Evolutionary conservation across 2,329 filamentous ascomycete species (phyloP).

Genomic region (Blumeriella jaapii): DNA sequence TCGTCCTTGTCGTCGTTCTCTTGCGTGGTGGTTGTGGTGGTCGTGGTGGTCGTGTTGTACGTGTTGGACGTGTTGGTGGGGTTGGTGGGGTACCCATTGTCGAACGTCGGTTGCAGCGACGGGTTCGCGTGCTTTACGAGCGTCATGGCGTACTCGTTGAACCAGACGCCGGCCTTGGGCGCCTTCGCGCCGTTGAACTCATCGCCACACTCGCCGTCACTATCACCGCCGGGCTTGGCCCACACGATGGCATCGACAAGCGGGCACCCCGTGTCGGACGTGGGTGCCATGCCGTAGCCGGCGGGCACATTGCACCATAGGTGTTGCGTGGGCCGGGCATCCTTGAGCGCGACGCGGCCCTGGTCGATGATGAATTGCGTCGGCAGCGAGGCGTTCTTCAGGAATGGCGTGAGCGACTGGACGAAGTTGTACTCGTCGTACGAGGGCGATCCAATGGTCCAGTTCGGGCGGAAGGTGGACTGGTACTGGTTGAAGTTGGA

Average conservation of each 20-base stretch:
- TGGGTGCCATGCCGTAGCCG: conserved; percentile 31
- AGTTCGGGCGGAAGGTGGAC: conserved; percentile 30
- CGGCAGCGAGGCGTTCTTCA: conserved; percentile 31
- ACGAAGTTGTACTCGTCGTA: conserved; percentile 34
- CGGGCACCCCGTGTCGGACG: conserved; percentile 27
- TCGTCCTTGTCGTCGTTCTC: too few relatives aligned
- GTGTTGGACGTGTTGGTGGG: too few relatives aligned
- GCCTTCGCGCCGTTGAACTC: too few relatives aligned
- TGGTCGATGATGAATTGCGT: conserved; percentile 36
- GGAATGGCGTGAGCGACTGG: conserved; percentile 29
- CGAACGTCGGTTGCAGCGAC: too few relatives aligned
- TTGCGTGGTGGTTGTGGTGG: too few relatives aligned
- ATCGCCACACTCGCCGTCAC: too few relatives aligned
- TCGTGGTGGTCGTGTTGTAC: too few relatives aligned
- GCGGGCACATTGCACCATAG: conserved; percentile 36
- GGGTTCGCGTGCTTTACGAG: too few relatives aligned
- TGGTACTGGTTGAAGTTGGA: conserved; percentile 35
- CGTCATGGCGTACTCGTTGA: too few relatives aligned
- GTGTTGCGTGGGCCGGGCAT: conserved; percentile 31
- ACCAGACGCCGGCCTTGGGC: too few relatives aligned
- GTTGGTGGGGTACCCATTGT: too few relatives aligned
- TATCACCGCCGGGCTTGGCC: conserved; percentile 24
- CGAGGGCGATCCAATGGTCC: conserved; percentile 31
- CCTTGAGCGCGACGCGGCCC: conserved; percentile 30
- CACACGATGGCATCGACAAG: conserved; percentile 34